Evolutionary conservation across 371 early-diverging fungal genomes (phyloP).

Genomic region (Mortierella sp.): DNA sequence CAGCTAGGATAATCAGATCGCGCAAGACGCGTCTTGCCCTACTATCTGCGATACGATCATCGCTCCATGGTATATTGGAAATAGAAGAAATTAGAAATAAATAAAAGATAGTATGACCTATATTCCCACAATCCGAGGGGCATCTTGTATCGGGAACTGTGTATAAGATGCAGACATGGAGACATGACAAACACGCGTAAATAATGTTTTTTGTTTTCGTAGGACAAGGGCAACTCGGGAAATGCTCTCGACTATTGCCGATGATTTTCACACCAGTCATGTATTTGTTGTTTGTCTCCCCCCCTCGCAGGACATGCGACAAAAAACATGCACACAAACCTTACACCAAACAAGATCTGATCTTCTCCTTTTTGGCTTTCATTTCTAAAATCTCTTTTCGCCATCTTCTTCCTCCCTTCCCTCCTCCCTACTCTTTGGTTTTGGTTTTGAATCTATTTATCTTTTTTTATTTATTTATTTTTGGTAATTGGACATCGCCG

Average conservation of each 20-base stretch:
- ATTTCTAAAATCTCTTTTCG: background rate
- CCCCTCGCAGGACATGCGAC: slow-evolving; percentile 11
- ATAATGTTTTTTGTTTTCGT: background rate
- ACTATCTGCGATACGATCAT: no score
- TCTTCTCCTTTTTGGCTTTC: background rate
- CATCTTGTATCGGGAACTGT: no score
- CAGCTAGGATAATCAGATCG: no score
- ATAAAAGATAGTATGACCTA: no score
- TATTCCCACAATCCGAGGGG: no score
- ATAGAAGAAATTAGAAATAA: no score
- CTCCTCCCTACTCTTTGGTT: background rate
- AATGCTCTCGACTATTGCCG: no score
- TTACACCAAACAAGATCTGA: slow-evolving; percentile 6
- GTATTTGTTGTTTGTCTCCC: background rate
- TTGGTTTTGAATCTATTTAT: background rate
- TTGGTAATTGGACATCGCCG: background rate
- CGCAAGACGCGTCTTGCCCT: no score
- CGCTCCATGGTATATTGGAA: no score
- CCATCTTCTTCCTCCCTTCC: background rate
- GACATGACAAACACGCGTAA: no score
- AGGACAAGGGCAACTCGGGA: no score
- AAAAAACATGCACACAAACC: slow-evolving; percentile 2
- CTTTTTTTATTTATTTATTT: background rate
- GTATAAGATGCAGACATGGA: no score
- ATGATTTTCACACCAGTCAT: background rate